Conservation (phyloP, 2,329 filamentous ascomycete species). For the Paracoccidioides brasiliensis region DNA sequence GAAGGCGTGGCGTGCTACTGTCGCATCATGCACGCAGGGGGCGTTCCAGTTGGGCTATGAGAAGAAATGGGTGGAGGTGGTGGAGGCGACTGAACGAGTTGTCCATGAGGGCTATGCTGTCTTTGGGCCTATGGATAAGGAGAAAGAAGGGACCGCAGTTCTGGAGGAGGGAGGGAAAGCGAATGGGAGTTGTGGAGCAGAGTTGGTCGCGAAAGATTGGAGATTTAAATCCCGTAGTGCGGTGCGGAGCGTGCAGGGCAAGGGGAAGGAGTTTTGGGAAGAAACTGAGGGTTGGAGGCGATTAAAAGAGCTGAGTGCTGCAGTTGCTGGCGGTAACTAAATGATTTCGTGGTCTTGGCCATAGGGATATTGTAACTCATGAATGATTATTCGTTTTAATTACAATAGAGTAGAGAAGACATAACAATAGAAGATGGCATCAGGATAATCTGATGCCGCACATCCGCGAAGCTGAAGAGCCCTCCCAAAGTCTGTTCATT, state of each 20-base stretch:
- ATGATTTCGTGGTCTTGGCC: background rate
- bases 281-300: conserved; percentile 38
- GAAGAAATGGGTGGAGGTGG: conserved; percentile 57
- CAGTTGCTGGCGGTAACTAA: conserved; percentile 19
- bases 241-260: conserved; percentile 68
- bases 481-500: no score
- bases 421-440: no score
- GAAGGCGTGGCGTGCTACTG: conserved; percentile 69
- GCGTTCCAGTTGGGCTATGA: conserved; percentile 42
- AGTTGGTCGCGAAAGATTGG: conserved; percentile 66
- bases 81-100: conserved; percentile 65
- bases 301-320: conserved; percentile 27
- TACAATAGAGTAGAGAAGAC: no score
- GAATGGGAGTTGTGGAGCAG: conserved; percentile 28
- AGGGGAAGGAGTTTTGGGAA: conserved; percentile 73
- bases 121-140: conserved; percentile 49
- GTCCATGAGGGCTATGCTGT: conserved; percentile 67
- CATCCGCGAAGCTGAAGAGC: no score
- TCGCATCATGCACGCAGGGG: conserved; percentile 34
- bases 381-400: no score
- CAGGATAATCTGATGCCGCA: no score
- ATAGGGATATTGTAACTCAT: no score
- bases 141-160: conserved; percentile 37
- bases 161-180: conserved; percentile 21
- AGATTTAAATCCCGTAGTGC: conserved; percentile 78